phyloP scores from a whole-genome alignment of 352 stramenopile species.

The Peronospora belbahrii region DNA sequence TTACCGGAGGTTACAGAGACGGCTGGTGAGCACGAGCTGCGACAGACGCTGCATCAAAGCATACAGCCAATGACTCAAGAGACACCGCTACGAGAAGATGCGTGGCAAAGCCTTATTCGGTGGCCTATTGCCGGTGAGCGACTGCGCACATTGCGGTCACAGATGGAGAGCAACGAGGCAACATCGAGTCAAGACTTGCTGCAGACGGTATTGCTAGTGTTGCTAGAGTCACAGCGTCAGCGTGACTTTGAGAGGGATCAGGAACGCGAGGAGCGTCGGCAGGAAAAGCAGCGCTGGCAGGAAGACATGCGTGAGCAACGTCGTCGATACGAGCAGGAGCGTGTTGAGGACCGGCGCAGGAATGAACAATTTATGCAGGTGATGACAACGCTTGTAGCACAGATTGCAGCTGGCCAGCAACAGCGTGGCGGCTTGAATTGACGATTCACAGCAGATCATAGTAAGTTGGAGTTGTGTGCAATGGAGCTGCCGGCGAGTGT shows the following conservation, averaged over 20 bases:
- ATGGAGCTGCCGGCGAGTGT: not conserved
- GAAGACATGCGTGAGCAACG: conserved; percentile 25
- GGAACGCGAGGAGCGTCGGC: conserved; percentile 22
- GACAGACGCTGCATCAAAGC: conserved; percentile 16
- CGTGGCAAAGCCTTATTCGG: conserved; percentile 22
- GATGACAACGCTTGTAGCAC: conserved; percentile 23
- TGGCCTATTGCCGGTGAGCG: conserved; percentile 19
- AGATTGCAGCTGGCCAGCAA: conserved; percentile 23
- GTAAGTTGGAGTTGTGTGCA: not conserved
- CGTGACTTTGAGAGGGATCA: conserved; percentile 25
- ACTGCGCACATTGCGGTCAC: conserved; percentile 14
- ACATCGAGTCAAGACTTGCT: conserved; percentile 20
- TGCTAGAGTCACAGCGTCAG: conserved; percentile 28
- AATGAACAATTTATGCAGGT: conserved; percentile 32
- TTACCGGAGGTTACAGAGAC: conserved; percentile 13
- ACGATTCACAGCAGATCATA: conserved; percentile 1
- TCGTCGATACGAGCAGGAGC: conserved; percentile 22
- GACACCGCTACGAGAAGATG: conserved; percentile 12
- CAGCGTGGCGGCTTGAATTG: conserved; percentile 19
- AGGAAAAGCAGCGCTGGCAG: conserved; percentile 20
- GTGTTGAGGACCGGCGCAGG: conserved; percentile 20
- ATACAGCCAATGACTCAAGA: conserved; percentile 10
- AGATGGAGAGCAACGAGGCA: conserved; percentile 16
- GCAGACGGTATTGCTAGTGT: conserved; percentile 25
- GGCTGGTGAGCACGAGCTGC: conserved; percentile 19